Conservation (phyloP, 345 rosid genomes). For the Capsella bursapastoris region DNA sequence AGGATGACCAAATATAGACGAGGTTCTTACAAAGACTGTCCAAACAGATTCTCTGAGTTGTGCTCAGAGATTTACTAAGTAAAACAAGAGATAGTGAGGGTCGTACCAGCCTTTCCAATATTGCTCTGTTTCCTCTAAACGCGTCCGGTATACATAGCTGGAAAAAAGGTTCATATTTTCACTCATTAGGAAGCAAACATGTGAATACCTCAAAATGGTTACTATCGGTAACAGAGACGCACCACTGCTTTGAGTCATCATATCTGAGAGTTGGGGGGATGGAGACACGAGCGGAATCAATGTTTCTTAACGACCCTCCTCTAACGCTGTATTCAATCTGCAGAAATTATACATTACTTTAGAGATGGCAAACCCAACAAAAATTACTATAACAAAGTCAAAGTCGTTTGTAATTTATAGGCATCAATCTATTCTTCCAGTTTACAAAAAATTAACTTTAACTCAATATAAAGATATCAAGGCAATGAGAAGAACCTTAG, state of each 20-base stretch:
- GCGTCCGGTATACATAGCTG: conserved; percentile 80
- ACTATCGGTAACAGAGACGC: conserved; percentile 31
- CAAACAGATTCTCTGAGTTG: conserved; percentile 2
- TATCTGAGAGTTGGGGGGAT: conserved; percentile 75
- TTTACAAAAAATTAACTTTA: not conserved
- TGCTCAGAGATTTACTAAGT: not conserved
- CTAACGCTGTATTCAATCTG: conserved; percentile 92
- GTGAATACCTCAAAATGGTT: conserved; percentile 12
- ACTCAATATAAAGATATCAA: not conserved
- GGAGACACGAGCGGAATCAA: conserved; percentile 94
- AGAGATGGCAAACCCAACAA: conserved; percentile 18
- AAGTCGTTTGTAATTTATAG: not conserved
- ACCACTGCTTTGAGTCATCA: conserved; percentile 86
- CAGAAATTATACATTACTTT: not conserved
- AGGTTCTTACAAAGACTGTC: not conserved
- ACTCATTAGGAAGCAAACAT: conserved; percentile 35
- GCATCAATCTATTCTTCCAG: not conserved
- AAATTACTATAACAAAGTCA: too few species aligned
- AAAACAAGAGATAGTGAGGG: conserved; percentile 8
- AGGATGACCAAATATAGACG: not conserved
- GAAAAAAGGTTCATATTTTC: conserved; percentile 21
- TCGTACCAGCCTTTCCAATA: conserved; percentile 96
- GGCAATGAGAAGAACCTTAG: not conserved
- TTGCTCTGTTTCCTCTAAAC: conserved; percentile 81
- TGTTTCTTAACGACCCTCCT: conserved; percentile 85